Base-by-base conservation (phyloP, 2,329 filamentous ascomycete genomes). In the Monosporascus sp. region DNA sequence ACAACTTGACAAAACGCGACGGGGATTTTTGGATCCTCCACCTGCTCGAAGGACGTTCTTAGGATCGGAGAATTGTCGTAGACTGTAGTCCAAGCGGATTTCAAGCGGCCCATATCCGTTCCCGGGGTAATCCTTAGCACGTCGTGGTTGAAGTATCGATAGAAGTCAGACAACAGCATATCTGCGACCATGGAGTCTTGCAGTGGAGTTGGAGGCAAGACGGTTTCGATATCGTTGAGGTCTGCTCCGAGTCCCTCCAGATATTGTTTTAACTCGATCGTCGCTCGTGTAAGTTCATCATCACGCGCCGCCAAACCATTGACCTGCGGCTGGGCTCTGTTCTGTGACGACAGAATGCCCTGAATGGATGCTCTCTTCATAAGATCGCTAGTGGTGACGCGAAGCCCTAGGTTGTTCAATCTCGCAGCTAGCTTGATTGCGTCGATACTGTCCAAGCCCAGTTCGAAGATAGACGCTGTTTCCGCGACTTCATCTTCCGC, bases 381-480 rank as follows among this genome's bases (percentile, higher is more conserved):
- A 22, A 97, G 85, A n/a, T 78, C 76, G 59, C 89, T 89, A n/a
- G 92, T 83, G 0, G 86, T 74, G 11, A 96, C 67, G 1, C 72
- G 65, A 20, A 94, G 72, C 0, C 78, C 80, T 5, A 71, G 70
- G 45, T 78, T 80, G 57, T 81, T 87, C 2, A 96, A 75, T 50
- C 84, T 80, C 0, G 90, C 85, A 0, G 89, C 87, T 0, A 97
- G 73, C 62, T 90, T 95, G 67, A 97, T 93, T 2, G 88, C 82
- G 68, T 97, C 92, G 54, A 97, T 95, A 63, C 92, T 96, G 73
- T 97, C 93, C 7, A 97, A 78, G 0, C 92, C 92, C 35, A 97
- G 78, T 60, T 93, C 85, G 39, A 95, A 85, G 11, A 97, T 82
- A 0, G 87, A 87, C 0, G 82, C 83, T 7, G 75, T 70, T 50